Evolutionary conservation across 192 early-diverging fungal species (phyloP), one percentile per base, ranked within the genome.

Genomic region (Backusella morwellensis): DNA sequence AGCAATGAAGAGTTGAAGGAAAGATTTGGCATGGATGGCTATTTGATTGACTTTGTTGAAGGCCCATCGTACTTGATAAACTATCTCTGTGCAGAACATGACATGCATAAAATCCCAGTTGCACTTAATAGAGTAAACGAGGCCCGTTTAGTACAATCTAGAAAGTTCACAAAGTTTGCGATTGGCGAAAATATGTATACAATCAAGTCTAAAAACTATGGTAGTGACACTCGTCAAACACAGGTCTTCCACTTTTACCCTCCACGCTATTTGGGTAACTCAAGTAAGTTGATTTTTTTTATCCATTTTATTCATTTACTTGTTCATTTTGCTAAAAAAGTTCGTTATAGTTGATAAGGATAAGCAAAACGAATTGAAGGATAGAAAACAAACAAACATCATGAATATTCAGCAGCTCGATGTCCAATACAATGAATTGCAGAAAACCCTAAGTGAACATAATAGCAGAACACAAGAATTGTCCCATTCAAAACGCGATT

Each of bases 21-120:
- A 80, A 90, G 36, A 0, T 17, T 44, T 40, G 94, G 94, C 2
- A 93, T 99, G 73, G 93, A 94, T 41, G 87, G 92, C 35, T 94
- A 90, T 72, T 72, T 92, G 15, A 81, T 93, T 36, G 92, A 97
- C 80, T 86, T 91, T 44, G 50, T 99, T 4, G 92, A 95, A 15
- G 95, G 90, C 0, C 93, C 93, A 7, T 82, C 83, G 0, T 78
- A 88, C 4, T 81, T 97, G 4, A 71, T 94, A 36, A 85, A 84
- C 0, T 88, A 89, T 12, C 73, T 97, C 26, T 95, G 95, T 73
- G 73, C 86, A 36, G 80, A 86, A 68, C 83, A 85, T 32, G 69
- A 81, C 0, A 78, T 97, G 9, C 87, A 97, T 80, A 71, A 78
- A 14, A 86, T 92, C 19, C 85, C 85, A 66, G 26, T 84, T 3